These are phyloP conservation scores for Ceratopteris richardii DNA, from an alignment of 75 land plant species.

Conservation along the genomic window DNA sequence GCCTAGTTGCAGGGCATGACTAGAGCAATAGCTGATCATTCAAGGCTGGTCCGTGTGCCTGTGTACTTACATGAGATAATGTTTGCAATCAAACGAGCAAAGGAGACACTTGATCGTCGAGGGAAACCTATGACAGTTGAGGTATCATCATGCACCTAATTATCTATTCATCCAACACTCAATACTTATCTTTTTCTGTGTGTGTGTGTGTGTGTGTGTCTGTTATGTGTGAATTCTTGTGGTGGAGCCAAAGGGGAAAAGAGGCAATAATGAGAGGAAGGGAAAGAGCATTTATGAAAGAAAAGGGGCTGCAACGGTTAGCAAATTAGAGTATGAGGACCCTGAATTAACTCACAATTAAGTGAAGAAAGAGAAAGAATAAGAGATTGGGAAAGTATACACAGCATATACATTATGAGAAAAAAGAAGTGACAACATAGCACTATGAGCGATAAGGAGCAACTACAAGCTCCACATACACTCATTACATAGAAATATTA, in stretches of 20 bases:
- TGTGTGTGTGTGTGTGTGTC: background rate
- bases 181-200: background rate
- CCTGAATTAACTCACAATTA: no score
- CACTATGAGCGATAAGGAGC: no score
- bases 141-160: background rate
- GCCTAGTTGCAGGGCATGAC: constrained; percentile 57
- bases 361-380: no score
- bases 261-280: background rate
- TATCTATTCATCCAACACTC: background rate
- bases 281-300: no score
- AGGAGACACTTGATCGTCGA: constrained; percentile 18
- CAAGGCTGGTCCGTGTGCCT: constrained; percentile 62
- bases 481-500: no score
- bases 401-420: no score
- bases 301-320: no score
- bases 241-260: background rate
- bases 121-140: constrained; percentile 4
- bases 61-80: constrained; percentile 81
- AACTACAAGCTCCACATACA: no score
- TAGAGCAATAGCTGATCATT: constrained; percentile 45
- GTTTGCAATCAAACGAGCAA: constrained; percentile 55
- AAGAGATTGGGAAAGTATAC: no score
- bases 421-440: no score
- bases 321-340: no score
- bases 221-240: background rate